Evolutionary conservation across 768 basidiomycete species (phyloP).

Genomic region (Phallus indusiatus): DNA sequence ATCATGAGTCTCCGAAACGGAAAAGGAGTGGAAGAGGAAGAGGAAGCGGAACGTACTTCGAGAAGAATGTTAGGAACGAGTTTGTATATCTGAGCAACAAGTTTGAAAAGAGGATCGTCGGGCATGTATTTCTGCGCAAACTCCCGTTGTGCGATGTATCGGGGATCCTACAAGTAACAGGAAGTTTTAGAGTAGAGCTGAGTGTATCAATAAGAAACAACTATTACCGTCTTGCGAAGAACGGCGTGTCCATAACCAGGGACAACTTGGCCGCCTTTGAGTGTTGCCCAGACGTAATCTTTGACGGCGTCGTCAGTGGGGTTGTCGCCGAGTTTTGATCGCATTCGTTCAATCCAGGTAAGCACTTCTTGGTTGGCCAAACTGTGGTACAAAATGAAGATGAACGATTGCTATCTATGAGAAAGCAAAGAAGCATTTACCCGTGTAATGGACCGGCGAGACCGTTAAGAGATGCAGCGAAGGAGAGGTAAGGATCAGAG

Average conservation of each 20-base stretch:
- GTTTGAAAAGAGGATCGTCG: conserved; percentile 85
- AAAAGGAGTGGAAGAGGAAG: background rate
- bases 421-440: conserved; percentile 12
- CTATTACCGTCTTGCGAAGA: conserved; percentile 55
- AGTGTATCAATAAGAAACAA: no score
- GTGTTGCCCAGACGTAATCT: conserved; percentile 91
- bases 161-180: conserved; percentile 71
- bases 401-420: background rate
- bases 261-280: conserved; percentile 89
- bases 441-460: conserved; percentile 96
- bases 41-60: conserved; percentile 39
- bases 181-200: no score
- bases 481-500: conserved; percentile 95
- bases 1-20: background rate
- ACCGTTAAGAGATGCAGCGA: conserved; percentile 87
- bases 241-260: conserved; percentile 90
- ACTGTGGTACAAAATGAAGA: conserved; percentile 12
- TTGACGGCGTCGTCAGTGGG: conserved; percentile 81
- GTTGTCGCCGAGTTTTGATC: conserved; percentile 74
- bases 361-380: conserved; percentile 97
- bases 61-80: conserved; percentile 87
- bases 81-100: conserved; percentile 82
- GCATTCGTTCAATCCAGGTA: conserved; percentile 91
- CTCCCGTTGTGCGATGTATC: conserved; percentile 84
- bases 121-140: conserved; percentile 82